Percentiles rank a stretch among this genome's conserved stretches.
Conservation (phyloP, 2,329 filamentous ascomycete species). For the Hypoxylon sp. region DNA sequence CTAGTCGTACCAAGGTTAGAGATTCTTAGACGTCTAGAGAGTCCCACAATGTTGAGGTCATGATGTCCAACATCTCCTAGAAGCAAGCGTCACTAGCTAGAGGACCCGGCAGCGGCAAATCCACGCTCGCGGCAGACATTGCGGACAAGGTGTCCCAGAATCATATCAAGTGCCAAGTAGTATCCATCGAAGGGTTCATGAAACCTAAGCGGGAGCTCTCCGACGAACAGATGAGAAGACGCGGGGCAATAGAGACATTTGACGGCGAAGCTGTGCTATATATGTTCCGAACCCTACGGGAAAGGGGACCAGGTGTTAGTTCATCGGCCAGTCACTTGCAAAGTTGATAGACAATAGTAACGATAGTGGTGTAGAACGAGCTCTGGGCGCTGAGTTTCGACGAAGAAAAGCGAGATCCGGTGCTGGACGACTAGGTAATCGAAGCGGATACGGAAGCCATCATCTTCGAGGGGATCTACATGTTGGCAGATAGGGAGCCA, state of each 20-base stretch:
- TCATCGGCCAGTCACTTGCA: no score
- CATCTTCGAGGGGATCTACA: conserved; percentile 5
- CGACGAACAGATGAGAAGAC: conserved; percentile 4
- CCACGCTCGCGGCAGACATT: neutral
- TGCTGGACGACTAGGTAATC: conserved; percentile 1
- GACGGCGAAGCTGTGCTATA: conserved; percentile 5
- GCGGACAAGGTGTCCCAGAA: conserved; percentile 1
- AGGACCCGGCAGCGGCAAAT: conserved; percentile 7
- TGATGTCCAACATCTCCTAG: no score
- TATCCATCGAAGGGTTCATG: conserved; percentile 7
- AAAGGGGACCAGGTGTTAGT: conserved; percentile 5
- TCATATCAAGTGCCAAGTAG: conserved; percentile 2
- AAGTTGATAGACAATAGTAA: no score
- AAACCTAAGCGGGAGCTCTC: conserved; percentile 2
- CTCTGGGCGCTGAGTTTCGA: conserved; percentile 5
- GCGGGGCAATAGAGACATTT: conserved; percentile 1
- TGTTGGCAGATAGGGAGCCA: conserved; percentile 4
- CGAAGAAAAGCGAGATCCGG: conserved; percentile 5
- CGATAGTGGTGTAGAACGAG: no score
- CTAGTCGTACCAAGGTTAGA: no score
- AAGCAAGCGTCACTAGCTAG: conserved; percentile 2
- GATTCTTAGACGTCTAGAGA: no score
- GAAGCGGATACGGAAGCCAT: conserved; percentile 6
- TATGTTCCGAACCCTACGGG: conserved; percentile 1
- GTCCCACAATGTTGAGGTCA: no score